Evolutionary conservation across 495 filamentous ascomycete genomes (phyloP).

Genomic region (Chaetomidium leptoderma): DNA sequence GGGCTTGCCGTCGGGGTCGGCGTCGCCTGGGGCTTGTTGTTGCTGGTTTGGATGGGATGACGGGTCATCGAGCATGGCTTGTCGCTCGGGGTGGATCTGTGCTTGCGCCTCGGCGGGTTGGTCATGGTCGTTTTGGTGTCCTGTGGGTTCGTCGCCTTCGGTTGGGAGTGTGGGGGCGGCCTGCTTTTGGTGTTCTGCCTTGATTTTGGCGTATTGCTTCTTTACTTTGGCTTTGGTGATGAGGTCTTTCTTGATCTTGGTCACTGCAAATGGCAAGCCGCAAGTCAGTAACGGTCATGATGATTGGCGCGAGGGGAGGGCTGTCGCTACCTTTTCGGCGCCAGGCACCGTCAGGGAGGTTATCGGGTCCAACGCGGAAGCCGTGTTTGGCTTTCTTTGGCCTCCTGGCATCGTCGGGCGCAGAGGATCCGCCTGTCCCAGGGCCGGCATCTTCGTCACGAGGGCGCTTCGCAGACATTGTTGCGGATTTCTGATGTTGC

Average conservation of each 20-base stretch:
- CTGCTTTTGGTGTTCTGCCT: slow-evolving; percentile 43
- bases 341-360: slow-evolving; percentile 89
- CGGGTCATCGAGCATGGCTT: slow-evolving; percentile 63
- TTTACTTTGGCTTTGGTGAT: slow-evolving; percentile 93
- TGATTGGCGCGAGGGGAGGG: not conserved
- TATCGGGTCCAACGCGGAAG: slow-evolving; percentile 78
- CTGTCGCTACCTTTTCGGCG: slow-evolving; percentile 68
- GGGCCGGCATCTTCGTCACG: slow-evolving; percentile 44
- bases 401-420: slow-evolving; percentile 28
- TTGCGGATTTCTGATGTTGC: slow-evolving; percentile 13
- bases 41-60: too few relatives aligned
- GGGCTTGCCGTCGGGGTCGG: slow-evolving; percentile 60
- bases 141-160: slow-evolving; percentile 20
- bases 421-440: not conserved
- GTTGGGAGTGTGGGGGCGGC: slow-evolving; percentile 15
- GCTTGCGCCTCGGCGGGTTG: slow-evolving; percentile 67
- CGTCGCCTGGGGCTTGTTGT: slow-evolving; percentile 8
- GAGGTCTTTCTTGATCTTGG: slow-evolving; percentile 86
- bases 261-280: slow-evolving; percentile 50
- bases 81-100: slow-evolving; percentile 69
- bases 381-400: slow-evolving; percentile 48
- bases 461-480: slow-evolving; percentile 62
- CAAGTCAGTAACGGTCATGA: slow-evolving; percentile 8
- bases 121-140: slow-evolving; percentile 34
- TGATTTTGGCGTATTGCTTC: slow-evolving; percentile 87